phyloP scores from a whole-genome alignment of 1,284 basidiomycete species.

The Pisolithus thermaeus region DNA sequence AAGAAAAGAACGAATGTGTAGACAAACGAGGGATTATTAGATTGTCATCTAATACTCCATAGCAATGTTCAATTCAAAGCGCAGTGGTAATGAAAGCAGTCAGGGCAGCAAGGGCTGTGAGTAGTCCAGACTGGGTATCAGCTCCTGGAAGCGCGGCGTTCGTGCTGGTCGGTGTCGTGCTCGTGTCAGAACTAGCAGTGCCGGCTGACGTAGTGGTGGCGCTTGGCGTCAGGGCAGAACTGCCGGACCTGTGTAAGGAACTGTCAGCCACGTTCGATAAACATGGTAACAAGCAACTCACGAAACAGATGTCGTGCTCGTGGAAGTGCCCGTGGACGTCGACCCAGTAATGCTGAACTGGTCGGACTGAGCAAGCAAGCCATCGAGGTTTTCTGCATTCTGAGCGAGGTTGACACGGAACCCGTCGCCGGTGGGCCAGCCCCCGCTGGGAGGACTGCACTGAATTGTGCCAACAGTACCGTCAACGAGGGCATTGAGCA shows the following conservation, averaged over 20 bases:
- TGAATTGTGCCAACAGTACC: slow-evolving; percentile 31
- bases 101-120: slow-evolving; percentile 26
- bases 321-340: slow-evolving; percentile 15
- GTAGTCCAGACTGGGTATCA: slow-evolving; percentile 22
- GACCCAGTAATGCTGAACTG: slow-evolving; percentile 47
- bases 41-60: not conserved
- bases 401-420: slow-evolving; percentile 70
- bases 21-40: not conserved
- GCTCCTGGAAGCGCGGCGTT: slow-evolving; percentile 26
- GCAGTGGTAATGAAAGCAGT: slow-evolving; percentile 18
- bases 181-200: slow-evolving; percentile 19
- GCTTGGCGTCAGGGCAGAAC: slow-evolving; percentile 18
- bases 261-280: slow-evolving; percentile 1
- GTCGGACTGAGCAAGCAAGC: slow-evolving; percentile 61
- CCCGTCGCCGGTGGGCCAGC: slow-evolving; percentile 48
- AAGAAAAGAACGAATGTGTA: not conserved
- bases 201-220: slow-evolving; percentile 12
- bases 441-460: slow-evolving; percentile 49
- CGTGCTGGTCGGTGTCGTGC: slow-evolving; percentile 19
- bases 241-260: slow-evolving; percentile 15
- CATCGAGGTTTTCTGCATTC: slow-evolving; percentile 37
- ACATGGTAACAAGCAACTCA: slow-evolving; percentile 11
- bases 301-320: slow-evolving; percentile 8
- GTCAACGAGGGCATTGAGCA: slow-evolving; percentile 47
- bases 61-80: slow-evolving; percentile 11